Evolutionary conservation across 2,329 filamentous ascomycete species (phyloP).

Genomic region (Colletotrichum musicola): DNA sequence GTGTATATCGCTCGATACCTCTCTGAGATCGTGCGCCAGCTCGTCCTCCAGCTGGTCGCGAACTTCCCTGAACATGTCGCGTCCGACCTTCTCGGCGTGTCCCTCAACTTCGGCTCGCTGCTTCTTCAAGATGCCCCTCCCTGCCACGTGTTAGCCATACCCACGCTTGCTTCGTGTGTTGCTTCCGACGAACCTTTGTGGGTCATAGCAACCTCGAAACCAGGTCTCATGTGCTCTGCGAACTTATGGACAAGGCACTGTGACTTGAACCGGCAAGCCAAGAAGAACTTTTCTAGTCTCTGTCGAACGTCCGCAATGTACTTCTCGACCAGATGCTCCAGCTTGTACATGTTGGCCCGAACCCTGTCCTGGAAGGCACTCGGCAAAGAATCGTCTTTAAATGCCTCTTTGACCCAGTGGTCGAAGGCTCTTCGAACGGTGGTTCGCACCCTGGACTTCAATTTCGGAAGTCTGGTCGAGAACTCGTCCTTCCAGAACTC

Average conservation of each 20-base stretch:
- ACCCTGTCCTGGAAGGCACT: not conserved
- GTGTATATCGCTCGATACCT: not conserved
- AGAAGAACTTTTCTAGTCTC: not conserved
- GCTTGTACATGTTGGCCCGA: not conserved
- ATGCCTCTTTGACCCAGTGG: not conserved
- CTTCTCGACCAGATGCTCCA: conserved; percentile 4
- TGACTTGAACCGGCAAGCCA: not conserved
- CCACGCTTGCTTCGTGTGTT: not conserved
- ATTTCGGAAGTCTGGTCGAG: not conserved
- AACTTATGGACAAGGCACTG: not conserved
- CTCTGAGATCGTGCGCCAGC: not conserved
- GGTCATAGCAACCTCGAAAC: conserved; percentile 8
- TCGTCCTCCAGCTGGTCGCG: conserved; percentile 4
- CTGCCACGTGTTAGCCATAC: not conserved
- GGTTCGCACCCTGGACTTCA: not conserved
- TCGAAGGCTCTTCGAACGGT: not conserved
- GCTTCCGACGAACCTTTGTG: not conserved
- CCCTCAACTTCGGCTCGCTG: not conserved
- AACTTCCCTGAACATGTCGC: not conserved
- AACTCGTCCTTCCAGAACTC: conserved; percentile 1
- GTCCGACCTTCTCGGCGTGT: not conserved
- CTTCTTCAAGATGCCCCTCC: conserved; percentile 9
- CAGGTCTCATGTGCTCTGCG: not conserved
- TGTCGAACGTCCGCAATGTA: not conserved
- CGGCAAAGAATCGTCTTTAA: not conserved